A percentile compares a stretch with the other conserved stretches of the same genome.
Conservation (phyloP, 2,329 filamentous ascomycete species). For the Xylariaceae sp. region DNA sequence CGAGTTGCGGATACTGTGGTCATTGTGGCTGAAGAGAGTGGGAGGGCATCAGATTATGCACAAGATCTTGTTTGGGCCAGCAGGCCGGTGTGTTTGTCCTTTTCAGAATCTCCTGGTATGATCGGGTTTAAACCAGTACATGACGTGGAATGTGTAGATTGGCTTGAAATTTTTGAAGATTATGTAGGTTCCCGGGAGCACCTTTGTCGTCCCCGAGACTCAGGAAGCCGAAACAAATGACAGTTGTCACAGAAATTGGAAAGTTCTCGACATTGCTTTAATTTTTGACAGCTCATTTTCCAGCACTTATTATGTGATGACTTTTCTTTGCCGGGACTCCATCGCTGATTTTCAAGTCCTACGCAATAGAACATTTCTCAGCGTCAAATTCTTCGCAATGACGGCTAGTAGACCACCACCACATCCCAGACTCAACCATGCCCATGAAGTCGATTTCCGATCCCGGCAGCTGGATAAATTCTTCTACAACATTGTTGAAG, state of each 20-base stretch:
- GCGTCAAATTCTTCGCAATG: conserved; percentile 5
- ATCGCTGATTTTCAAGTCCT: neutral
- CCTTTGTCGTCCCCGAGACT: neutral
- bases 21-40: conserved; percentile 15
- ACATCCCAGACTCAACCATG: neutral
- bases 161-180: conserved; percentile 1
- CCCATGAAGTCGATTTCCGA: conserved; percentile 3
- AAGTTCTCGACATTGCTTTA: neutral
- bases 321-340: neutral
- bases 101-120: neutral
- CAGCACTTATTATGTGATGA: neutral
- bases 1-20: conserved; percentile 29
- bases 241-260: neutral
- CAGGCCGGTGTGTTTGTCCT: conserved; percentile 1
- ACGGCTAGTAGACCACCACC: neutral
- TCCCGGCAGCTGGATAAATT: conserved; percentile 16
- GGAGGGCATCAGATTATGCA: conserved; percentile 4
- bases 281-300: neutral
- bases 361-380: neutral
- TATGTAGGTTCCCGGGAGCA: conserved; percentile 8
- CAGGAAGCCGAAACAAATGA: neutral
- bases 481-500: conserved; percentile 23
- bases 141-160: conserved; percentile 11
- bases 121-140: neutral
- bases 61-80: conserved; percentile 3